Conservation (phyloP, 768 basidiomycete genomes). For the Coprinellus aureogranulatus region DNA sequence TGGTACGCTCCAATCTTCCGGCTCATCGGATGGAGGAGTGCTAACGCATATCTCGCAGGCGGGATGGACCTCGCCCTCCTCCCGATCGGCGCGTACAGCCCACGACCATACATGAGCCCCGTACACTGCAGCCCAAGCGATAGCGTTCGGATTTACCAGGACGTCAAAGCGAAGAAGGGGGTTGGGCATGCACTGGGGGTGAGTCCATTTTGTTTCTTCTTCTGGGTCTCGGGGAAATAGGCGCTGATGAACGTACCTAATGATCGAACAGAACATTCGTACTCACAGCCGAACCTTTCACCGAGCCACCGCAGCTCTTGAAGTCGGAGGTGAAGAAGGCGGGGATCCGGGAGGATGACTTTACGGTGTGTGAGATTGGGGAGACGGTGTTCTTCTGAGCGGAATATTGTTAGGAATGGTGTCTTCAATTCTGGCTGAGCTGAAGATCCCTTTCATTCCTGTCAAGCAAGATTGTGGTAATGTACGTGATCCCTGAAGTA, state of each 20-base stretch:
- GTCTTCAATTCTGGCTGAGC: no score
- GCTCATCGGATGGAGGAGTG: no score
- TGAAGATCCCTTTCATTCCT: no score
- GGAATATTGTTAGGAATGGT: no score
- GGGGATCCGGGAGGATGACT: slow-evolving; percentile 50
- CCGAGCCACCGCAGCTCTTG: slow-evolving; percentile 58
- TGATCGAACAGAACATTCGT: slow-evolving; percentile 40
- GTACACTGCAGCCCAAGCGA: slow-evolving; percentile 68
- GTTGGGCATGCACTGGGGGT: slow-evolving; percentile 72
- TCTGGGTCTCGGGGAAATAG: no score
- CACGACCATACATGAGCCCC: slow-evolving; percentile 50
- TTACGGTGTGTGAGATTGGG: slow-evolving; percentile 58
- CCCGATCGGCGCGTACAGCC: slow-evolving; percentile 64
- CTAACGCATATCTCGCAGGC: no score
- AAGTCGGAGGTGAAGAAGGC: slow-evolving; percentile 49
- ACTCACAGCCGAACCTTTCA: slow-evolving; percentile 49
- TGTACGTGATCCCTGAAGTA: no score
- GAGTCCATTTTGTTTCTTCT: background rate
- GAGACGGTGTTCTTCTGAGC: slow-evolving; percentile 45
- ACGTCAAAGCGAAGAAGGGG: slow-evolving; percentile 58
- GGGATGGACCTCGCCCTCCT: slow-evolving; percentile 72
- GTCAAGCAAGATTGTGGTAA: no score
- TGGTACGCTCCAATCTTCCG: no score
- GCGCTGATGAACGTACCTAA: no score
- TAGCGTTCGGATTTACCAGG: slow-evolving; percentile 64